These are phyloP conservation scores for Suaeda aralocaspica DNA, from an alignment of 148 eudicot species.

Conservation along the genomic window DNA sequence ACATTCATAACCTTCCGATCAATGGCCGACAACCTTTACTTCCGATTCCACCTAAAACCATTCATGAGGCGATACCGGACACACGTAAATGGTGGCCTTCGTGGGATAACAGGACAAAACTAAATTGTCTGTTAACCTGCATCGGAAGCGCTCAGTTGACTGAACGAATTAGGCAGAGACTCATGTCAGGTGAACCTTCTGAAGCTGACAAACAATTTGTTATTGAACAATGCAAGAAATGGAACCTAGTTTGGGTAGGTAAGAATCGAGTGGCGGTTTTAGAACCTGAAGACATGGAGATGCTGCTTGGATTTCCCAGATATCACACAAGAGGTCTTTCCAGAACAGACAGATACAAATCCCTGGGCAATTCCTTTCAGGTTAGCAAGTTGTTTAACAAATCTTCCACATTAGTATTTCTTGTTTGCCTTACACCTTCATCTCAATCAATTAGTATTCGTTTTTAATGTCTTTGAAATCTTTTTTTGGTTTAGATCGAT, in stretches of 20 bases:
- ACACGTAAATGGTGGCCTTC: constrained; percentile 30
- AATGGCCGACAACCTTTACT: constrained; percentile 19
- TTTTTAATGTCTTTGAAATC: no score
- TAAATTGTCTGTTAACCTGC: constrained; percentile 29
- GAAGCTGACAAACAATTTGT: constrained; percentile 7
- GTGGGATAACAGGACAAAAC: constrained; percentile 25
- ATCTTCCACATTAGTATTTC: neutral
- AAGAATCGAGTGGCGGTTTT: constrained; percentile 22
- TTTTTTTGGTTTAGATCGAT: constrained; percentile 13
- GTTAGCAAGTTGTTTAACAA: constrained; percentile 19
- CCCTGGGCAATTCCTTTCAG: constrained; percentile 32
- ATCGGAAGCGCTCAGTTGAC: constrained; percentile 29
- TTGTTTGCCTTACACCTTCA: neutral
- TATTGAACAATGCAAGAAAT: constrained; percentile 21
- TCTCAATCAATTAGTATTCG: neutral
- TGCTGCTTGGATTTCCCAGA: constrained; percentile 22
- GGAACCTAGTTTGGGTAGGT: constrained; percentile 36
- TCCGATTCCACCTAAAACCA: constrained; percentile 27
- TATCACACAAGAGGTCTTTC: constrained; percentile 25
- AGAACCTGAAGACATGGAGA: constrained; percentile 32
- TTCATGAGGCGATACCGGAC: constrained; percentile 28
- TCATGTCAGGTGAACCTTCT: constrained; percentile 17
- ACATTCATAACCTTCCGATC: constrained; percentile 31
- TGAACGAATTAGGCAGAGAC: constrained; percentile 20
- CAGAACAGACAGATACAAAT: constrained; percentile 28